Evolutionary conservation across 345 rosid genomes (phyloP), one percentile per base, ranked within the genome.

Genomic region (Dovyalis caffra): DNA sequence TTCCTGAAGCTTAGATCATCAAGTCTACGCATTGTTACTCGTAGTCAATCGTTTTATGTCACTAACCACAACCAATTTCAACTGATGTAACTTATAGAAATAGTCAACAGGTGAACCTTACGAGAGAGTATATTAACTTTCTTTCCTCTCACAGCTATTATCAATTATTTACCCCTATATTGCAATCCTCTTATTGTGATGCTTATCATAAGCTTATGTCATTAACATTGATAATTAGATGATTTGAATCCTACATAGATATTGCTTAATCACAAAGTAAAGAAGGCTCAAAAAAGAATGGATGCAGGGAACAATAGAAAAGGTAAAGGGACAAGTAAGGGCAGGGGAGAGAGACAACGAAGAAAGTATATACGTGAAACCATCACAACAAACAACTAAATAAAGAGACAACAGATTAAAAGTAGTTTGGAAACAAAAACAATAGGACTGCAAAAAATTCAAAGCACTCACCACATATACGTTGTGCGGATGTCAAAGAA

Each of bases 401-500:
- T 21, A 23, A 11, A 58, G n/a, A 69, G 11, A 56, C 32, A 57
- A 35, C 23, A 60, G 12, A 16, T 34, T 25, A 16, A 23, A 25
- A 68, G 40, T n/a, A 8, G 66, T 56, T n/a, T 7, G 25, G 62
- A 70, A 61, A 34, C 14, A 62, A 11, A 68, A 20, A 32, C 5
- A 8, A 3, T 35, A 4, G 15, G 9, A 62, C 1, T 8, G 3
- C 1, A 63, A 64, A 70, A 60, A 37, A 35, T 47, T 20, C 28
- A 37, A 71, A 60, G 40, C 47, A 68, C 92, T 73, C 73, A 92
- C 99, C 98, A 72, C 97, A 93, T 71, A 96, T 91, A 34, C 98
- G 97, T 77, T 96, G 99, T 34, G 99, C 98, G 74, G 99, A 96
- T 25, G 98, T 96, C 86, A 96, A 83, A 70, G 99, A 96, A 82